Evolutionary conservation across 352 stramenopile genomes (phyloP).

Genomic region (Phytophthora boehmeriae): DNA sequence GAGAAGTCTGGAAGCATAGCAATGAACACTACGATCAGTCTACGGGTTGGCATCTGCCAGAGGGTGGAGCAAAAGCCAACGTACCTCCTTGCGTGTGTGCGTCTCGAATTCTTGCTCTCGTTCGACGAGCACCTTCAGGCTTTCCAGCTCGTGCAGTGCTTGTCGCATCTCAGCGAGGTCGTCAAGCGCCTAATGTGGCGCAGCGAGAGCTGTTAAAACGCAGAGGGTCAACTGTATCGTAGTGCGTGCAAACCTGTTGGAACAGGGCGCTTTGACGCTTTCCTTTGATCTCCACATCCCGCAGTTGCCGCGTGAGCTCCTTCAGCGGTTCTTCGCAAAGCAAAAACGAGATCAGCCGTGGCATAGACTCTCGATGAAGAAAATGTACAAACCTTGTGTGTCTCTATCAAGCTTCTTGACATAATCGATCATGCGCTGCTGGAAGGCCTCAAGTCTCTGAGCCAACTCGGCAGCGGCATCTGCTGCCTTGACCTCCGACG

Average conservation of each 20-base stretch:
- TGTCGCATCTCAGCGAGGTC: conserved; percentile 33
- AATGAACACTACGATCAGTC: conserved; percentile 9
- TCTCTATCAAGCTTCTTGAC: conserved; percentile 54
- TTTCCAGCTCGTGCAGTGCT: conserved; percentile 40
- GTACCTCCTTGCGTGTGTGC: conserved; percentile 37
- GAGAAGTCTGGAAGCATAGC: conserved; percentile 19
- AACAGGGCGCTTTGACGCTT: conserved; percentile 52
- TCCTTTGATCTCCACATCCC: conserved; percentile 45
- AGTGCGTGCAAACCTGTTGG: conserved; percentile 36
- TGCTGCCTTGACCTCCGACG: conserved; percentile 35
- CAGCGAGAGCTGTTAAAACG: background rate
- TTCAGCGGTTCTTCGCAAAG: conserved; percentile 40
- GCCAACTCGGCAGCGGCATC: conserved; percentile 25
- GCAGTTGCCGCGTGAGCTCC: conserved; percentile 40
- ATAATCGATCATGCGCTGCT: conserved; percentile 53
- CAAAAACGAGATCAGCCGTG: background rate
- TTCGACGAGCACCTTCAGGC: conserved; percentile 32
- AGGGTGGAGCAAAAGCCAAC: background rate
- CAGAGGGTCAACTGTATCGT: background rate
- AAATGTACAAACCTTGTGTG: conserved; percentile 38
- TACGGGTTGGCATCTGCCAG: background rate
- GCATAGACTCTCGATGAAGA: too few relatives aligned
- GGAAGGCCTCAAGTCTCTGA: conserved; percentile 47
- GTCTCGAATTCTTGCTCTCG: conserved; percentile 39
- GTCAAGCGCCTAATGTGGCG: conserved; percentile 15